phyloP scores from a whole-genome alignment of 192 early-diverging fungal genomes.

The Helicostylum pulchrum region DNA sequence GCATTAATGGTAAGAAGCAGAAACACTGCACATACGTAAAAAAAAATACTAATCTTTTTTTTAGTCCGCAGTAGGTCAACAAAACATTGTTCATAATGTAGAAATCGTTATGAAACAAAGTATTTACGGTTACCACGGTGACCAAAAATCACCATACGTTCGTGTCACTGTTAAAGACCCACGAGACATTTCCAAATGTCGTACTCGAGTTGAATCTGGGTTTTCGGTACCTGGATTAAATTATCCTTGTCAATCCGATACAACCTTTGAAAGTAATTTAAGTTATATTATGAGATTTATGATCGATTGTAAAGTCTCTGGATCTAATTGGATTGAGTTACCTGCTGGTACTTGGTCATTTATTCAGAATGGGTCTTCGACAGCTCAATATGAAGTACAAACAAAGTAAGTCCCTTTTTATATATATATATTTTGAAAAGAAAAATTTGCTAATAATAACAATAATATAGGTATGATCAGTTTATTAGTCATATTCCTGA shows the following conservation, averaged over 20 bases:
- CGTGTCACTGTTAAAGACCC: conserved; percentile 69
- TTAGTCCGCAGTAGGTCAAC: conserved; percentile 36
- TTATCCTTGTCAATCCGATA: conserved; percentile 35
- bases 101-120: conserved; percentile 75
- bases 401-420: conserved; percentile 45
- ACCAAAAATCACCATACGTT: conserved; percentile 74
- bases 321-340: conserved; percentile 92
- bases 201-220: conserved; percentile 46
- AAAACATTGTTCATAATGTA: conserved; percentile 50
- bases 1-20: conserved; percentile 49
- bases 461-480: conserved; percentile 56
- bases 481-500: conserved; percentile 83
- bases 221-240: conserved; percentile 57
- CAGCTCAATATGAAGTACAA: conserved; percentile 83
- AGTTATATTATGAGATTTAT: conserved; percentile 88
- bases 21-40: conserved; percentile 34
- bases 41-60: conserved; percentile 7
- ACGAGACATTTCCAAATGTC: conserved; percentile 33
- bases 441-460: conserved; percentile 8
- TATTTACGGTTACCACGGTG: conserved; percentile 87
- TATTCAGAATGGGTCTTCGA: conserved; percentile 44
- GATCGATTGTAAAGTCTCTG: conserved; percentile 85
- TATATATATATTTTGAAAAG: conserved; percentile 1
- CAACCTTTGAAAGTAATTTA: conserved; percentile 87
- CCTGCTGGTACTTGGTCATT: conserved; percentile 70